Evolutionary conservation across 2,329 filamentous ascomycete species (phyloP).

Genomic region (Gyromitra esculenta): DNA sequence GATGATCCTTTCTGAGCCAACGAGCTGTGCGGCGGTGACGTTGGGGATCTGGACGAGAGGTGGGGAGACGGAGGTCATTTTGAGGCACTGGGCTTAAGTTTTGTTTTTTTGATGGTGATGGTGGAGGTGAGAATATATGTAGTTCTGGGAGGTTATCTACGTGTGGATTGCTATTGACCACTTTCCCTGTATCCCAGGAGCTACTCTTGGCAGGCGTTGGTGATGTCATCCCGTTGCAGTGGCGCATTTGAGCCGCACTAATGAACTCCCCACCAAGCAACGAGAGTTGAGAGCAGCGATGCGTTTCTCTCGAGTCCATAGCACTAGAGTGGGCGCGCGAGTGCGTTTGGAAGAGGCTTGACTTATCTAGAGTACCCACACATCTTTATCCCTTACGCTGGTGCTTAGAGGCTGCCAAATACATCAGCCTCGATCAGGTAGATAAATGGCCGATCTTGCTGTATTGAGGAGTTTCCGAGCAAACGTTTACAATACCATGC

Average conservation of each 20-base stretch:
- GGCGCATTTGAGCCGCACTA: background rate
- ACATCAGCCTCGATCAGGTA: too few relatives aligned
- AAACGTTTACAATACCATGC: too few relatives aligned
- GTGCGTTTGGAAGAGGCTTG: too few relatives aligned
- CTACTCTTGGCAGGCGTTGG: constrained; percentile 17
- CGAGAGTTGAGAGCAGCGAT: too few relatives aligned
- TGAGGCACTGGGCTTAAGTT: background rate
- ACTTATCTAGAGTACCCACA: too few relatives aligned
- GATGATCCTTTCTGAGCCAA: constrained; percentile 17
- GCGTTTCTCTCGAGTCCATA: too few relatives aligned
- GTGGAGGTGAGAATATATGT: background rate
- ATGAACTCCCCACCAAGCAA: too few relatives aligned
- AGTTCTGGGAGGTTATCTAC: background rate
- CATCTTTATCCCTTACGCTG: background rate
- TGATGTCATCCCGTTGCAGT: constrained; percentile 17
- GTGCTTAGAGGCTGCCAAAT: too few relatives aligned
- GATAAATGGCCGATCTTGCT: too few relatives aligned
- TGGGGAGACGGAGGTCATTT: constrained; percentile 18
- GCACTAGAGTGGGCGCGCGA: too few relatives aligned
- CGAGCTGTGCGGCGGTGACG: constrained; percentile 36
- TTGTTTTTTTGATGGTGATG: background rate
- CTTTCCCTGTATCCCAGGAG: background rate
- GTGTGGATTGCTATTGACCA: background rate
- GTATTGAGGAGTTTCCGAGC: too few relatives aligned
- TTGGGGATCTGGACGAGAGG: constrained; percentile 39